A percentile compares a stretch with the other conserved stretches of the same genome.
Conservation (phyloP, 148 eudicot genomes). For the Dysphania ambrosioides region DNA sequence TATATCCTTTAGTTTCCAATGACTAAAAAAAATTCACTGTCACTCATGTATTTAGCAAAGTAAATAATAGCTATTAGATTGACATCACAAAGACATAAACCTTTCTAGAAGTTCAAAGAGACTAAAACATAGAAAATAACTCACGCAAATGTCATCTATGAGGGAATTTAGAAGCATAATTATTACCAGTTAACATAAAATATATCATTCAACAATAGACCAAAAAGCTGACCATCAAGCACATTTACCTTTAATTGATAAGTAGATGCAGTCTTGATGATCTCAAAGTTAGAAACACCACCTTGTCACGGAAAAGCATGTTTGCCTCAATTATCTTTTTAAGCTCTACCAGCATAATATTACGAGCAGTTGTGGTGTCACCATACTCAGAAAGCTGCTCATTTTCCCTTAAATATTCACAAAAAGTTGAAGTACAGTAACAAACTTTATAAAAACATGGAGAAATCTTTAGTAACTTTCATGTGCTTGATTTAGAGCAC, state of each 20-base stretch:
- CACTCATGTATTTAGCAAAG: background rate
- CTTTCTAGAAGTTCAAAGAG: background rate
- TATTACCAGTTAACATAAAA: background rate
- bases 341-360: slow-evolving; percentile 76
- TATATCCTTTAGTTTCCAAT: too few species aligned
- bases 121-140: background rate
- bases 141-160: background rate
- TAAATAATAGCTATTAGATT: background rate
- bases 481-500: too few species aligned
- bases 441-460: background rate
- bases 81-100: background rate
- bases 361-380: slow-evolving; percentile 74
- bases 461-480: too few species aligned
- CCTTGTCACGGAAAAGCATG: slow-evolving; percentile 82
- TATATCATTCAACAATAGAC: background rate
- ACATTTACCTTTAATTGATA: slow-evolving; percentile 73
- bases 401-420: slow-evolving; percentile 59
- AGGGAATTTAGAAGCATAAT: background rate
- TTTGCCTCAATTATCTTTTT: slow-evolving; percentile 85
- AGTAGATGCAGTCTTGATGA: slow-evolving; percentile 79
- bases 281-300: slow-evolving; percentile 65
- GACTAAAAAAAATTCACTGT: background rate
- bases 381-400: slow-evolving; percentile 91
- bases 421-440: background rate
- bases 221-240: background rate